Base-by-base conservation (phyloP, 768 basidiomycete species). In the Kondoa subrosea region DNA sequence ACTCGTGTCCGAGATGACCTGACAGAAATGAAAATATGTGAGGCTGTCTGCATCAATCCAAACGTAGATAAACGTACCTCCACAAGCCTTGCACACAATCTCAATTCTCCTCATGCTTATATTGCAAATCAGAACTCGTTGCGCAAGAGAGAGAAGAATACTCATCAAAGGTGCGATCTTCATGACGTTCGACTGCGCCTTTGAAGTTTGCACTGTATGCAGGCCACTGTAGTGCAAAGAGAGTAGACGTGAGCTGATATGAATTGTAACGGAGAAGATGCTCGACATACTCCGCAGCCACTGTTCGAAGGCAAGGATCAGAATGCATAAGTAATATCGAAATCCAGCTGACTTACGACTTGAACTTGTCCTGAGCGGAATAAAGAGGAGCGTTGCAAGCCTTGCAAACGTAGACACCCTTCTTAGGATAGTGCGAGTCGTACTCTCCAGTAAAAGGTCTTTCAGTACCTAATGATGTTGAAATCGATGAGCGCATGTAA, bases 391-490 rank as follows among this genome's bases (percentile, higher is more conserved):
- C 57, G 1, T 57, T 66, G 62, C 72, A 73, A 4, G 70, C 72
- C 0, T 65, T 25, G 31, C 26, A 29, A 31, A 27, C 27, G 32
- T 68, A 68, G 31, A 65, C 40, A 2, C 63, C 72, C 69, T 72
- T 69, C 31, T 31, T 34, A 1, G 71, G 64, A 27, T 69, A 72
- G 40, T 73, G 72, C 64, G 61, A 58, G 60, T 73, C 69, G 56
- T 70, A 70, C 64, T 70, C 69, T 17, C 72, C 71, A 12, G 69
- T 66, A 0, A 65, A 67, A 0, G 72, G 69, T 4, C n/a, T 15
- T 27, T 73, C 72, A 0, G 72, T 73, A 1, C 72, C 72, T 40
- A n/a, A n/a, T 71, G 66, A 62, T 68, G 50, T 14, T 71, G 69
- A 1, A 73, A 33, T 63, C 71, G 66, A 70, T 71, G 67, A 2